Percentiles rank a stretch among this genome's conserved stretches.
Conservation (phyloP, 441 rosid genomes). For the Sinapis alba region DNA sequence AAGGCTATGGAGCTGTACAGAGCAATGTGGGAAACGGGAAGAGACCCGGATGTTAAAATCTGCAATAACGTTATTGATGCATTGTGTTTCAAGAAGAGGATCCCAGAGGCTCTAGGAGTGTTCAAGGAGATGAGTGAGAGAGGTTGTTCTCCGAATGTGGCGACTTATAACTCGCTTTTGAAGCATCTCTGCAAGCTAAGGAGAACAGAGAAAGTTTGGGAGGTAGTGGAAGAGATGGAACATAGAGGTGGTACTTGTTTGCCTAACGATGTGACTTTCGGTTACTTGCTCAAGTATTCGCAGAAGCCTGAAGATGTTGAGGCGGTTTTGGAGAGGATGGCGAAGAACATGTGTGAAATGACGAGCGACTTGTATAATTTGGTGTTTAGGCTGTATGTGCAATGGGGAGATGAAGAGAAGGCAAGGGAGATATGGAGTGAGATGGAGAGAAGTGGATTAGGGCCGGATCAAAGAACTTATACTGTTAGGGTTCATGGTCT, state of each 20-base stretch:
- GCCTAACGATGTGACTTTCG: slow-evolving; percentile 61
- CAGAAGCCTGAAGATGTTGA: slow-evolving; percentile 55
- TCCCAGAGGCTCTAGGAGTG: slow-evolving; percentile 67
- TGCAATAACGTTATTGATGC: slow-evolving; percentile 83
- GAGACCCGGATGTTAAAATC: slow-evolving; percentile 65
- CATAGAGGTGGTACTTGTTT: slow-evolving; percentile 50
- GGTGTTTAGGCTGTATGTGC: slow-evolving; percentile 57
- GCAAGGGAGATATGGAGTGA: slow-evolving; percentile 57
- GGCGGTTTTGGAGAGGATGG: slow-evolving; percentile 59
- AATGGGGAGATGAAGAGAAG: slow-evolving; percentile 61
- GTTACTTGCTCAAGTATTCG: slow-evolving; percentile 66
- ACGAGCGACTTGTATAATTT: slow-evolving; percentile 15
- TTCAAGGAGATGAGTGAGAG: slow-evolving; percentile 50
- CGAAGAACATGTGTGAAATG: slow-evolving; percentile 49
- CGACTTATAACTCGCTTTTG: slow-evolving; percentile 54
- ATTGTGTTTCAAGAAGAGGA: slow-evolving; percentile 81
- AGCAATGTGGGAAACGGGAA: slow-evolving; percentile 66
- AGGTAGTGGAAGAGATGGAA: slow-evolving; percentile 71
- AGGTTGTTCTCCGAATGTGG: slow-evolving; percentile 62
- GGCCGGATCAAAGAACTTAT: slow-evolving; percentile 64
- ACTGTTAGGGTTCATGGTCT: slow-evolving; percentile 70
- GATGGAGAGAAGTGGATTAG: slow-evolving; percentile 66
- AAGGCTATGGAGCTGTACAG: slow-evolving; percentile 61
- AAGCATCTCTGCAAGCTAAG: slow-evolving; percentile 70
- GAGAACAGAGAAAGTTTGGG: slow-evolving; percentile 67